Base-by-base conservation (phyloP, 352 stramenopile species). In the Pythium insidiosum region DNA sequence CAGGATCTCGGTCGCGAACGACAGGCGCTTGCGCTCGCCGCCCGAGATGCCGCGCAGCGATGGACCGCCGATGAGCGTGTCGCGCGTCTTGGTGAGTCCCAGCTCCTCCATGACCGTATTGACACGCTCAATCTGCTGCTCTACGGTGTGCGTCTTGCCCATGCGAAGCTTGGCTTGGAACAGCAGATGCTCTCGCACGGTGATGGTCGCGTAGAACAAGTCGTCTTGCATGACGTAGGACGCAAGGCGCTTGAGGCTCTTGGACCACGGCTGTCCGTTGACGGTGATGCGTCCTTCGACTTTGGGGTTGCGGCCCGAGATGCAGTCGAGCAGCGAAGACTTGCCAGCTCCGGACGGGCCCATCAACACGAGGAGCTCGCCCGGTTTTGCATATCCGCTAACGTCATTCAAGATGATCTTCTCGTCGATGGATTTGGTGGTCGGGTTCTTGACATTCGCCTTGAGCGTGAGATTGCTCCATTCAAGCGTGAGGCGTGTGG, bases 261-360 rank as follows among this genome's bases (percentile, higher is more conserved):
- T 54, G 29, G 13, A 64, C 70, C 71, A 80, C 6, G 50, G 50
- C 5, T 54, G 25, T n/a, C 92, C 90, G 38, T 75, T 84, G 20
- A 97, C 62, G 2, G 37, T 56, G 25, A 84, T 78, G 0, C 38
- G 54, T 18, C 78, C 71, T 25, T 75, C 63, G 5, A 88, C 81
- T 6, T 62, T 61, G 12, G 53, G 74, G 44, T 98, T 97, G 28
- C 90, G 68, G 11, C 89, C 63, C 0, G 92, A 85, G 41, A 98
- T 88, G 18, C 97, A 94, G 70, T 98, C 90, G 6, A 96, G 74
- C 6, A 98, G 72, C 2, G 91, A 96, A n/a, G 84, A 96, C 56
- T 97, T 97, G 10, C 88, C 87, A 24, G 81, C 75, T 11, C 80
- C 78, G 0, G 65, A 80, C 1, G 67, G 68, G 13, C 76, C 79